Evolutionary conservation across 495 filamentous ascomycete species (phyloP), one percentile per base, ranked within the genome.

Genomic region (Bacidia rubella): DNA sequence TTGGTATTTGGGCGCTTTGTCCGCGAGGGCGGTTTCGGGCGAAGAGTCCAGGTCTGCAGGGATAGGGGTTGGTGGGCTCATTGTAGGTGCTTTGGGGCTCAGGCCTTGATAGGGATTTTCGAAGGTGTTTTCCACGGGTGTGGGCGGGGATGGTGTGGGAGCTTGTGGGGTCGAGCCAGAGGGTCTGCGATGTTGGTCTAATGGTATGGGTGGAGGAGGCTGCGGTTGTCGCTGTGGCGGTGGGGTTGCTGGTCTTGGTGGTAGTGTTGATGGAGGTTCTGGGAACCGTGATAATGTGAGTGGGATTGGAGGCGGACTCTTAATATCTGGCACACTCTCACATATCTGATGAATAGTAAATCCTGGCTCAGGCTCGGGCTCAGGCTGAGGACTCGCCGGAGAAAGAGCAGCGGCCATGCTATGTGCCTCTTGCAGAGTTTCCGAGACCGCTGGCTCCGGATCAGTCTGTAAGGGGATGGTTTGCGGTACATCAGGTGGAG

Each of bases 121-220:
- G 20, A 54, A 52, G 3, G 57, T 38, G 9, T 39, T 57, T 57
- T 60, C 57, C 39, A 60, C 60, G 45, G 49, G 60, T 53, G 60
- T 62, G 17, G 61, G 49, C 52, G 60, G 57, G 47, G 56, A 54
- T 48, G 60, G 54, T 49, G 59, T 55, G 20, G 59, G 60, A 15
- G 60, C 55, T 42, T 55, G 41, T 24, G 60, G 55, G 51, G 58
- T 58, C 15, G 47, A 50, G n/a, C 47, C 47, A 19, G 47, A 50
- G 0, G 47, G 47, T n/a, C 47, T 21, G 1, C 47, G 47, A 25
- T 35, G n/a, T 19, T 29, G 26, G 19, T 27, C 47, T 23, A 25
- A 35, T 11, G 57, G 26, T 50, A 49, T 40, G 24, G 43, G 24
- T 48, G 55, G 53, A 48, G 58, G 50, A 50, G 54, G 57, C 7